Conservation (phyloP, 768 basidiomycete genomes). For the Leucosporidium yakuticum region DNA sequence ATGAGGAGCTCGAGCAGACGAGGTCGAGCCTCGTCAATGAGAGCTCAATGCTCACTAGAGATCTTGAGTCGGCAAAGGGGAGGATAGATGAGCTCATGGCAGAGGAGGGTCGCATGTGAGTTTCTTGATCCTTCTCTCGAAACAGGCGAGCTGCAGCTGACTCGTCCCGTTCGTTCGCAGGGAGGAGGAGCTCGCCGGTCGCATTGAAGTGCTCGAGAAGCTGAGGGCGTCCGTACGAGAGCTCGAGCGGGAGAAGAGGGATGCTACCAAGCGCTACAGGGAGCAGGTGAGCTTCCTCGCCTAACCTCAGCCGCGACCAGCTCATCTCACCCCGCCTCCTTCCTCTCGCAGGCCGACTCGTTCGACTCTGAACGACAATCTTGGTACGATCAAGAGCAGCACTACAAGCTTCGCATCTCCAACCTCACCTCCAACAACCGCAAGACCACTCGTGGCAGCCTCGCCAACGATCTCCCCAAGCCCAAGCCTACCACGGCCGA, state of each 20-base stretch:
- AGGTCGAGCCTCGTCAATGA: background rate
- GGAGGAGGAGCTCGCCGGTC: constrained; percentile 73
- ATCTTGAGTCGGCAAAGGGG: constrained; percentile 8
- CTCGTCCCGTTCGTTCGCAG: constrained; percentile 40
- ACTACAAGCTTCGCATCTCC: constrained; percentile 82
- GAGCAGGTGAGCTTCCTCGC: constrained; percentile 60
- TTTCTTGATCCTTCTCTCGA: background rate
- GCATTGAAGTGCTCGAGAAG: constrained; percentile 77
- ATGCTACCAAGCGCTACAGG: constrained; percentile 72
- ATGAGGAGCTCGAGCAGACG: background rate
- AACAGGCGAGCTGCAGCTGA: background rate
- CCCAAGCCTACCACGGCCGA: background rate
- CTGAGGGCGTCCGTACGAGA: constrained; percentile 73
- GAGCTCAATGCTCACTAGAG: background rate
- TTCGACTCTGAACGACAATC: constrained; percentile 89
- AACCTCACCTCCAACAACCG: constrained; percentile 59
- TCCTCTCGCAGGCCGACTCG: constrained; percentile 60
- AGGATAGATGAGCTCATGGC: constrained; percentile 4
- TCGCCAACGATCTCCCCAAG: constrained; percentile 8
- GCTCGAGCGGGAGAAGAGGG: constrained; percentile 81
- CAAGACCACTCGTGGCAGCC: constrained; percentile 41
- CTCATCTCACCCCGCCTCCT: constrained; percentile 30
- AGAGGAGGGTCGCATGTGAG: background rate
- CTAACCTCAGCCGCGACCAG: constrained; percentile 17
- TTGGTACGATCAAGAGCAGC: constrained; percentile 88